A percentile compares a stretch with the other conserved stretches of the same genome.
These are phyloP conservation scores for Cephaloascus albidus DNA, from an alignment of 805 yeast genomes.

Conservation along the genomic window DNA sequence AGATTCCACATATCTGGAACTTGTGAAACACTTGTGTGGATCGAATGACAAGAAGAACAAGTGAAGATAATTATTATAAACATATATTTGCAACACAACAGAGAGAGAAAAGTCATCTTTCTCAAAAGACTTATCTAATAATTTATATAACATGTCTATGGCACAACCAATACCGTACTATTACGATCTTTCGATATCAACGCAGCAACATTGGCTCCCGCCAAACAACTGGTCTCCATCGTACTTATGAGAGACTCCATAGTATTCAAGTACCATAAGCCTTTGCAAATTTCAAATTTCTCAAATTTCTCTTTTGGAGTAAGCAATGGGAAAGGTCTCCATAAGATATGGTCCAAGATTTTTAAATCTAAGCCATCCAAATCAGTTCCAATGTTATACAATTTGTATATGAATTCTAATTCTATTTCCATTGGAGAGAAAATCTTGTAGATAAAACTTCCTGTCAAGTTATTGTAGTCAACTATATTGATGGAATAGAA, in stretches of 20 bases:
- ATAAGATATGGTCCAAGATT: conserved; percentile 6
- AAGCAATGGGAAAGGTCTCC: conserved; percentile 37
- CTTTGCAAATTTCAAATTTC: conserved; percentile 16
- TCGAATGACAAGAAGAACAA: too few relatives aligned
- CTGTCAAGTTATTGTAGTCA: conserved; percentile 12
- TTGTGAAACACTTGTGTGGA: too few relatives aligned
- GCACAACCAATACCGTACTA: conserved; percentile 11
- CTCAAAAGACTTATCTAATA: too few relatives aligned
- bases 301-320: conserved; percentile 16
- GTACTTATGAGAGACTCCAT: conserved; percentile 40
- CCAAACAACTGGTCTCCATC: conserved; percentile 41
- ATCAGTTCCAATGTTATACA: background rate
- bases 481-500: conserved; percentile 25
- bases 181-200: conserved; percentile 20
- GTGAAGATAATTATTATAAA: too few relatives aligned
- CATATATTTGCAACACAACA: too few relatives aligned
- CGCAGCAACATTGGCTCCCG: conserved; percentile 41
- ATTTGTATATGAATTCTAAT: background rate
- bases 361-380: background rate
- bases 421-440: conserved; percentile 19
- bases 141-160: too few relatives aligned
- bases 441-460: conserved; percentile 30
- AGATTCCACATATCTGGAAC: too few relatives aligned
- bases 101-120: too few relatives aligned
- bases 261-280: conserved; percentile 31